These are phyloP conservation scores for Solanum appendiculatum DNA, from an alignment of 257 asterid species.

Conservation along the genomic window DNA sequence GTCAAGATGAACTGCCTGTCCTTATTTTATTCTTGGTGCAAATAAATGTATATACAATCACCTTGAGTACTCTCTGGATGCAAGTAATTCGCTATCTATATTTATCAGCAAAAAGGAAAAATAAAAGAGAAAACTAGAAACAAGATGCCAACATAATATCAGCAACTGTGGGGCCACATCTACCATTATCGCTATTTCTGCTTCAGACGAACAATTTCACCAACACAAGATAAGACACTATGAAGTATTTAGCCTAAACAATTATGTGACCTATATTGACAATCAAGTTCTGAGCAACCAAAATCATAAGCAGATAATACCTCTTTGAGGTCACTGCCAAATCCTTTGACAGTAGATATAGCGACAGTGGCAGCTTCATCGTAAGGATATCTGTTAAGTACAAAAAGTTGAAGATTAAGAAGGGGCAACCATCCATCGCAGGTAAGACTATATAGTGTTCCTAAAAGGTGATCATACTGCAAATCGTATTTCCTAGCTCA, in stretches of 20 bases:
- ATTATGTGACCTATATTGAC: neutral
- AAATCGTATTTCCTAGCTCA: neutral
- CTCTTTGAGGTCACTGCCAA: constrained; percentile 59
- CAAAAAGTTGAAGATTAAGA: neutral
- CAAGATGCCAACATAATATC: neutral
- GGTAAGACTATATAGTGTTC: neutral
- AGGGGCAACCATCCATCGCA: neutral
- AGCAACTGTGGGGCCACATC: neutral
- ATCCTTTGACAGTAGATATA: constrained; percentile 64
- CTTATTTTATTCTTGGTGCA: neutral
- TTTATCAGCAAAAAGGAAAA: neutral
- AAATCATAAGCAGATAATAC: constrained; percentile 22
- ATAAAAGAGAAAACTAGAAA: neutral
- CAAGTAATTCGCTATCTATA: neutral
- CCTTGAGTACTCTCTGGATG: neutral
- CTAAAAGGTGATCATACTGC: neutral
- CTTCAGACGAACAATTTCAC: neutral
- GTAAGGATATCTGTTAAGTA: constrained; percentile 58
- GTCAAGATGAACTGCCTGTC: neutral
- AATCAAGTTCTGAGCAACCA: neutral
- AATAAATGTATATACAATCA: neutral
- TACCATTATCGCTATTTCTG: neutral
- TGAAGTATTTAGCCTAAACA: neutral
- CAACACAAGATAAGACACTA: neutral
- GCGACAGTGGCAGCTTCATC: constrained; percentile 94